Evolutionary conservation across 345 rosid genomes (phyloP), one percentile per base, ranked within the genome.

Genomic region (Boechera stricta): DNA sequence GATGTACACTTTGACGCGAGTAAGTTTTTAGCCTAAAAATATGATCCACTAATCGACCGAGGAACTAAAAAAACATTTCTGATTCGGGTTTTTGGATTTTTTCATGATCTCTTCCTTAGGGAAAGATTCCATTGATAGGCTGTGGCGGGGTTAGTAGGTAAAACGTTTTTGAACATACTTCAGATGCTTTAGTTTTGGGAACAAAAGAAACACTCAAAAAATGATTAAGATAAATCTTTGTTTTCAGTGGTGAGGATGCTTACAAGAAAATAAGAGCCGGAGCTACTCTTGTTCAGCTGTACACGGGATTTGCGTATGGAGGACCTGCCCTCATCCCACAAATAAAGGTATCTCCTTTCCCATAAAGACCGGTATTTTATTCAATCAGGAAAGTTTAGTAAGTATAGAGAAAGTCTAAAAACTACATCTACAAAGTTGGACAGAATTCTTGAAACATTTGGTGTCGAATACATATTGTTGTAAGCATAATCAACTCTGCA

Each of bases 301-400:
- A 95, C 75, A 88, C 99, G 0, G 92, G 86, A 56, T 95, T 95
- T 81, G 97, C 98, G 0, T 95, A 92, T 73, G 99, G 93, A 4
- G 98, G 99, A 66, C 99, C 99, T 5, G 99, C 99, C 45, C 87
- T 92, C 59, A 92, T 95, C 80, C 99, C 98, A 61, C 88, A 77
- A 80, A 86, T 95, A 58, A 95, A 92, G 98, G 98, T 95, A 81
- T 42, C 35, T 5, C 49, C 44, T 69, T 61, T 42, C 63, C 15
- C 56, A 24, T 33, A 33, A 36, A 49, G 42, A 13, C 33, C 7
- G 10, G 10, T 24, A 12, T 33, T 44, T 54, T 44, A 39, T 29
- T 39, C 15, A 13, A 47, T 36, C 33, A 35, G 13, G 54, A 53
- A 28, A 67, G 15, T 21, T 44, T 10, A 55, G 6, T 24, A 42